phyloP scores from a whole-genome alignment of 2,329 filamentous ascomycete species.

The Dothidotthia symphoricarpi region DNA sequence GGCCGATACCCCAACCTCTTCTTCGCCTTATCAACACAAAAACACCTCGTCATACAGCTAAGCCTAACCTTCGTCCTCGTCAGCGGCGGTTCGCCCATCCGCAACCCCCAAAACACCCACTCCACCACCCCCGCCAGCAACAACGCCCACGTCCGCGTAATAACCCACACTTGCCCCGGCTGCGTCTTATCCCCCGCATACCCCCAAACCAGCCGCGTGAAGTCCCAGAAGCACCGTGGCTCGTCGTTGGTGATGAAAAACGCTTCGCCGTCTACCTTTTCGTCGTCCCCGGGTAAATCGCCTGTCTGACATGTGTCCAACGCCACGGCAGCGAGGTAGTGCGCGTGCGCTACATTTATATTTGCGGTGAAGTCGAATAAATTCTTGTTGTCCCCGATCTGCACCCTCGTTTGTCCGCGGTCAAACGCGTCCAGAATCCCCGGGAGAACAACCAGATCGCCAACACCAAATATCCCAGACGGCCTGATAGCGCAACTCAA shows the following conservation, averaged over 20 bases:
- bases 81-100: constrained; percentile 46
- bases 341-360: constrained; percentile 53
- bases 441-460: constrained; percentile 49
- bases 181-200: constrained; percentile 44
- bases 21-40: constrained; percentile 74
- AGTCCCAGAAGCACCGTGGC: constrained; percentile 54
- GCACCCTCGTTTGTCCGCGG: constrained; percentile 51
- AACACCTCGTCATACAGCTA: constrained; percentile 74
- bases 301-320: constrained; percentile 47
- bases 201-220: constrained; percentile 49
- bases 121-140: constrained; percentile 47
- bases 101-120: constrained; percentile 47
- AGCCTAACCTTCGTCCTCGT: constrained; percentile 57
- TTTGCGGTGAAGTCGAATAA: constrained; percentile 56
- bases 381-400: constrained; percentile 54
- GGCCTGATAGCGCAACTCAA: constrained; percentile 52
- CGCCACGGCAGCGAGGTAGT: constrained; percentile 51
- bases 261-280: constrained; percentile 52
- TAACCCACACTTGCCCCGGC: constrained; percentile 44
- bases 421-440: constrained; percentile 47
- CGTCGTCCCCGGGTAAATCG: constrained; percentile 38
- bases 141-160: constrained; percentile 44
- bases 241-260: constrained; percentile 54
- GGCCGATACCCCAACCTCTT: constrained; percentile 67
- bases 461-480: constrained; percentile 53